Evolutionary conservation across 176 grass and related monocot species (phyloP).

Genomic region (Ensete ventricosum): DNA sequence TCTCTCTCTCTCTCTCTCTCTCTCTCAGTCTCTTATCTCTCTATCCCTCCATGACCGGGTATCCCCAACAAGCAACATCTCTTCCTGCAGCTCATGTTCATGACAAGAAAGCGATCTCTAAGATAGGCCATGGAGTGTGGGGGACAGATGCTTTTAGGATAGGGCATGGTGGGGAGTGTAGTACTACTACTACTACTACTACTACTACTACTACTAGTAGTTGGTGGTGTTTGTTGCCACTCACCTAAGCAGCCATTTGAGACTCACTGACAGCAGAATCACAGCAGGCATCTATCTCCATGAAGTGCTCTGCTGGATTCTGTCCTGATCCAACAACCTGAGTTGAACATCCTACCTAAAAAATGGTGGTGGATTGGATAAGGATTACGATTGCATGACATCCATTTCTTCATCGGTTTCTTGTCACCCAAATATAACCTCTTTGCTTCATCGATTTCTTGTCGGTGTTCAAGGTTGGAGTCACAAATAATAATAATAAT

Average conservation of each 20-base stretch:
- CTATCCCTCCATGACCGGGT: background rate
- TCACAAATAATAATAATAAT: no score
- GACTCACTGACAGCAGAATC: background rate
- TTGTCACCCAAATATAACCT: no score
- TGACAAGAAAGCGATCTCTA: background rate
- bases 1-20: background rate
- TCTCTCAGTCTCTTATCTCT: background rate
- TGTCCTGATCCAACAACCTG: background rate
- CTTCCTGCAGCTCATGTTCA: background rate
- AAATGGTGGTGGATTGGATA: background rate
- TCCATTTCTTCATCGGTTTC: no score
- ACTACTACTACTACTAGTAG: background rate
- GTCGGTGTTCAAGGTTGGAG: no score
- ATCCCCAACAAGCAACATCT: constrained; percentile 5
- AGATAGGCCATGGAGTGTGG: background rate
- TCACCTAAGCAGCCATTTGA: background rate
- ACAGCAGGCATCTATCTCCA: background rate
- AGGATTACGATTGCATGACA: no score
- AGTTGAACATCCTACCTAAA: background rate
- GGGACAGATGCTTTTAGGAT: no score
- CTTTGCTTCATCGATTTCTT: no score
- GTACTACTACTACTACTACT: no score
- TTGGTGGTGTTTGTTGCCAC: background rate
- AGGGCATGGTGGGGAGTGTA: no score
- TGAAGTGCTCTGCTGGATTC: no score